Evolutionary conservation across 805 yeast species (phyloP).

Genomic region (Clavispora santaluciae): DNA sequence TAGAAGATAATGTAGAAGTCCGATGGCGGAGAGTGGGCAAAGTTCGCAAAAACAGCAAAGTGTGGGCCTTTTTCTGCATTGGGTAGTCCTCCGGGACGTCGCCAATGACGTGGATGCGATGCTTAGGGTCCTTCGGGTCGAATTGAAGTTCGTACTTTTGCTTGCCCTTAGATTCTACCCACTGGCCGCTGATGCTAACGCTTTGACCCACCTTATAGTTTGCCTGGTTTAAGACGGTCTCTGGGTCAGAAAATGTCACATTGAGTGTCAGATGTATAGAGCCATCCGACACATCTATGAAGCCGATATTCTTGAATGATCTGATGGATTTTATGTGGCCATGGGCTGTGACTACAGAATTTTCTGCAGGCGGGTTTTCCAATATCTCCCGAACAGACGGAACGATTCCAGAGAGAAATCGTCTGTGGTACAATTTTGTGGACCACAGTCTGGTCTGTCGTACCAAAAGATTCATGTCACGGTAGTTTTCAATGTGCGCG

Average conservation of each 20-base stretch:
- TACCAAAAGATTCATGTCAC: neutral
- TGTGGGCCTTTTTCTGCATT: conserved; percentile 72
- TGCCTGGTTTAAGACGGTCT: conserved; percentile 16
- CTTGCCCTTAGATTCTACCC: conserved; percentile 29
- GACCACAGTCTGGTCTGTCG: neutral
- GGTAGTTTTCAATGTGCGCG: neutral
- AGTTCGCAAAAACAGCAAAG: conserved; percentile 61
- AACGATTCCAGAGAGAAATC: conserved; percentile 2
- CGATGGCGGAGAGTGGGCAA: conserved; percentile 78
- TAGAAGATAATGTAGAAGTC: conserved; percentile 57
- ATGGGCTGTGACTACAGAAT: conserved; percentile 40
- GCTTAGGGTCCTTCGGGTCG: conserved; percentile 22
- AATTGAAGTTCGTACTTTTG: conserved; percentile 30
- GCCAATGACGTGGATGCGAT: conserved; percentile 50
- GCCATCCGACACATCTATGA: conserved; percentile 80
- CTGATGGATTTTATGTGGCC: conserved; percentile 73
- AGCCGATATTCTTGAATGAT: conserved; percentile 68
- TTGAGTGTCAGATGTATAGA: conserved; percentile 50
- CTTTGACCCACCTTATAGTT: conserved; percentile 47
- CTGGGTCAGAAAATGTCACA: conserved; percentile 37
- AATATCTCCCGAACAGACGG: conserved; percentile 12
- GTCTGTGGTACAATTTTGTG: neutral
- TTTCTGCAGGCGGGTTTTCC: conserved; percentile 6
- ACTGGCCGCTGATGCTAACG: conserved; percentile 27
- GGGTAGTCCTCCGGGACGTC: conserved; percentile 64